phyloP scores from a whole-genome alignment of 371 early-diverging fungal species.

The Mortierella sp. region DNA sequence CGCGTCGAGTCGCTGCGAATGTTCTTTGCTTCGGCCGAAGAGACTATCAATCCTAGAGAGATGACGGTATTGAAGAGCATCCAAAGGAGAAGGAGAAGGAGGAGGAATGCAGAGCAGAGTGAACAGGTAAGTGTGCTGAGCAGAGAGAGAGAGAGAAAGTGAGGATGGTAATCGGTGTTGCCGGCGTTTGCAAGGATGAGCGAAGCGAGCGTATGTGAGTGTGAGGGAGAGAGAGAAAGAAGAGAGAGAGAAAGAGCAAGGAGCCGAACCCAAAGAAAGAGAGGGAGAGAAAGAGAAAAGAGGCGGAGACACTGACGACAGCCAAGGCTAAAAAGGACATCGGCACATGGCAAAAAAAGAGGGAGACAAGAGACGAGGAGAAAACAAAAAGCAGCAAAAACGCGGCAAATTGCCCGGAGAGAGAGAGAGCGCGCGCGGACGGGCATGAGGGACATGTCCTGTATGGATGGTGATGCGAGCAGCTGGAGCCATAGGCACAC shows the following conservation, averaged over 20 bases:
- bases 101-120: conserved; percentile 18
- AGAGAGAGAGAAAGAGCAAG: conserved; percentile 10
- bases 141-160: conserved; percentile 4
- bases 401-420: too few species aligned
- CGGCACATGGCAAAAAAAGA: too few species aligned
- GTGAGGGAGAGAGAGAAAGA: conserved; percentile 4
- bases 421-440: too few species aligned
- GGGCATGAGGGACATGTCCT: too few species aligned
- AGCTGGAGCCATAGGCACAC: too few species aligned
- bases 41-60: conserved; percentile 18
- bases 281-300: neutral
- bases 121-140: neutral
- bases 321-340: too few species aligned
- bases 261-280: conserved; percentile 15
- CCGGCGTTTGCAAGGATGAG: conserved; percentile 1
- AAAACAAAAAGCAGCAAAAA: too few species aligned
- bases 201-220: neutral
- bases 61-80: neutral
- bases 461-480: too few species aligned
- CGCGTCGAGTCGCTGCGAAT: too few species aligned
- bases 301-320: neutral
- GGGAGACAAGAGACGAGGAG: too few species aligned
- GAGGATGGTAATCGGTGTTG: conserved; percentile 6
- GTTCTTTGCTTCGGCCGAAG: neutral
- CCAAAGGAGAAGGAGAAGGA: conserved; percentile 14